Conservation (phyloP, 225 moss, liverwort and hornwort genomes). For the Polytrichum formosum region DNA sequence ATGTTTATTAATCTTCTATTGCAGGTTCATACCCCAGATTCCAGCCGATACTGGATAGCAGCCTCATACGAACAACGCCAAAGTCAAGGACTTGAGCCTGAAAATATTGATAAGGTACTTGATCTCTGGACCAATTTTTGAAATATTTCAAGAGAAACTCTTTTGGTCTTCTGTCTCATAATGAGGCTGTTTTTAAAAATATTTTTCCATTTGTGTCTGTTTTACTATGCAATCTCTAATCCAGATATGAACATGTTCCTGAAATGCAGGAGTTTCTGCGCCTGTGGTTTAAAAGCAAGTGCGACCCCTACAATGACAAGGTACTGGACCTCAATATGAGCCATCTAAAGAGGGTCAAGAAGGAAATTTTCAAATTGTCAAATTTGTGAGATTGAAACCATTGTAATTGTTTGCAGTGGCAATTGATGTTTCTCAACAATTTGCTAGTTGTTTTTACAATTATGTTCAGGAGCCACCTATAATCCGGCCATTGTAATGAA, state of each 20-base stretch:
- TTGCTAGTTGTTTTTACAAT: neutral
- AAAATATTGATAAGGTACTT: constrained; percentile 91
- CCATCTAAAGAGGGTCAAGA: neutral
- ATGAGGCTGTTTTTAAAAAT: no score
- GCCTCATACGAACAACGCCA: constrained; percentile 83
- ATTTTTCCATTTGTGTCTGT: no score
- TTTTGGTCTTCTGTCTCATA: no score
- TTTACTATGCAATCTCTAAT: no score
- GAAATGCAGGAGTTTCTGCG: constrained; percentile 61
- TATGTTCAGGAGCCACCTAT: neutral
- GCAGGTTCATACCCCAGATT: constrained; percentile 95
- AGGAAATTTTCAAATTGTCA: neutral
- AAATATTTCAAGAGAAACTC: no score
- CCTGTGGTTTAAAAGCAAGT: constrained; percentile 68
- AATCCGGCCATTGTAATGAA: no score
- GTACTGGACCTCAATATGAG: constrained; percentile 14
- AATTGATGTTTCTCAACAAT: constrained; percentile 2
- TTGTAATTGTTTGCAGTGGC: no score
- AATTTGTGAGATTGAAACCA: no score
- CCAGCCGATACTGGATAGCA: constrained; percentile 95
- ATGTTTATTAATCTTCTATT: neutral
- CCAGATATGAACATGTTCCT: neutral
- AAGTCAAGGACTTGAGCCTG: constrained; percentile 78
- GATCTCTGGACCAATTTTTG: neutral
- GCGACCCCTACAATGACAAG: constrained; percentile 65